These are phyloP conservation scores for Cudoniella acicularis DNA, from an alignment of 495 filamentous ascomycete species.

Conservation along the genomic window DNA sequence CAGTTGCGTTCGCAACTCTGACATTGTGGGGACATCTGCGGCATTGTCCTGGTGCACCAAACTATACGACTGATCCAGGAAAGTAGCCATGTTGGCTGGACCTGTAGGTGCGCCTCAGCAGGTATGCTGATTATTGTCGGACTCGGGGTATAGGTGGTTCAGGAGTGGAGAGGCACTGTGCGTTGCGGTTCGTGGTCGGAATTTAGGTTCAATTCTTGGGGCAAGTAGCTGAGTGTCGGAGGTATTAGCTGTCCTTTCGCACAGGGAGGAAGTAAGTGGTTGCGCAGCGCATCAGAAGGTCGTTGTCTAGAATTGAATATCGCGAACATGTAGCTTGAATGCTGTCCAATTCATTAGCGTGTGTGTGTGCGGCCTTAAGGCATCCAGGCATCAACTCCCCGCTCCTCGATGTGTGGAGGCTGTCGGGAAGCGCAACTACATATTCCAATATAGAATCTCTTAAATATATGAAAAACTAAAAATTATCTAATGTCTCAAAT, in stretches of 20 bases:
- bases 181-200: constrained; percentile 8
- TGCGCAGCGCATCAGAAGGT: constrained; percentile 21
- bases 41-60: constrained; percentile 94
- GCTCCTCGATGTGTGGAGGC: too few species aligned
- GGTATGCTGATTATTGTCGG: constrained; percentile 21
- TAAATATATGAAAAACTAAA: too few species aligned
- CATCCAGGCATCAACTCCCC: too few species aligned
- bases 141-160: too few species aligned
- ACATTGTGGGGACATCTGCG: constrained; percentile 82
- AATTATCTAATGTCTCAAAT: too few species aligned
- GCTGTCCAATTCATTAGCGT: too few species aligned
- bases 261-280: constrained; percentile 7
- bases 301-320: constrained; percentile 6
- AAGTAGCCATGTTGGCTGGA: constrained; percentile 77
- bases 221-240: constrained; percentile 1
- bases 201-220: background rate
- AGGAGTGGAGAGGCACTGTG: too few species aligned
- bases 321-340: too few species aligned
- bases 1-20: constrained; percentile 88
- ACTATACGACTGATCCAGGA: constrained; percentile 90
- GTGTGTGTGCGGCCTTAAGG: too few species aligned
- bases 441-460: too few species aligned
- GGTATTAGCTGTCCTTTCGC: constrained; percentile 10
- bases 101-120: constrained; percentile 7
- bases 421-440: too few species aligned